Evolutionary conservation across 169 alveolate species (phyloP).

Genomic region (Plasmodium yoelii): DNA sequence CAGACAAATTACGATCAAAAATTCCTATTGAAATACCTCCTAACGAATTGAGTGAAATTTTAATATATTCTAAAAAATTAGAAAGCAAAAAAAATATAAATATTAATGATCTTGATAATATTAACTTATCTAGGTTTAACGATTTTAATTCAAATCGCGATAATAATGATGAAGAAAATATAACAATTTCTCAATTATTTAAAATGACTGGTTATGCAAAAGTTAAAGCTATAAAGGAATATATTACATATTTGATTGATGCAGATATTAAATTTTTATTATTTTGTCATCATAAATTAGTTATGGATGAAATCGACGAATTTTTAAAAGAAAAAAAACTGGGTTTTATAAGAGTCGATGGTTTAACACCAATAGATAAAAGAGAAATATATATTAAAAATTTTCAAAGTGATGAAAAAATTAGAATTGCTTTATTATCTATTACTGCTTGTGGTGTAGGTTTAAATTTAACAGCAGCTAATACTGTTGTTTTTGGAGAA

Average conservation of each 20-base stretch:
- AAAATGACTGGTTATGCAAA: conserved; percentile 96
- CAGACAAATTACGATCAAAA: conserved; percentile 94
- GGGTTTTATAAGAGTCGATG: conserved; percentile 95
- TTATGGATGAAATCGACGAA: conserved; percentile 93
- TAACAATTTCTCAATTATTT: conserved; percentile 85
- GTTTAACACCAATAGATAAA: conserved; percentile 89
- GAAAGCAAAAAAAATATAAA: conserved; percentile 12
- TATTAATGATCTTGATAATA: conserved; percentile 23
- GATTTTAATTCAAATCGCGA: conserved; percentile 4
- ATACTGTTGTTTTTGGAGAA: conserved; percentile 98
- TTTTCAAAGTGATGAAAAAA: conserved; percentile 89
- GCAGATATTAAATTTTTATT: conserved; percentile 92
- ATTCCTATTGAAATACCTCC: conserved; percentile 90
- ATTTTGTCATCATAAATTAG: conserved; percentile 96
- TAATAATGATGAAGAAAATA: conserved; percentile 70
- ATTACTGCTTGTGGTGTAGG: conserved; percentile 97
- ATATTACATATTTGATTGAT: conserved; percentile 92
- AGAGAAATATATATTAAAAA: conserved; percentile 92
- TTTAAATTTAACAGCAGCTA: conserved; percentile 95
- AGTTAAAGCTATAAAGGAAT: conserved; percentile 92
- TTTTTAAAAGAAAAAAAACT: conserved; percentile 80
- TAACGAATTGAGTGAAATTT: conserved; percentile 58
- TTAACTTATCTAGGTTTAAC: conserved; percentile 9
- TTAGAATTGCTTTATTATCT: conserved; percentile 93
- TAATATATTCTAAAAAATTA: conserved; percentile 42